Evolutionary conservation across 768 basidiomycete genomes (phyloP).

Genomic region (Rhodotorula paludigena): DNA sequence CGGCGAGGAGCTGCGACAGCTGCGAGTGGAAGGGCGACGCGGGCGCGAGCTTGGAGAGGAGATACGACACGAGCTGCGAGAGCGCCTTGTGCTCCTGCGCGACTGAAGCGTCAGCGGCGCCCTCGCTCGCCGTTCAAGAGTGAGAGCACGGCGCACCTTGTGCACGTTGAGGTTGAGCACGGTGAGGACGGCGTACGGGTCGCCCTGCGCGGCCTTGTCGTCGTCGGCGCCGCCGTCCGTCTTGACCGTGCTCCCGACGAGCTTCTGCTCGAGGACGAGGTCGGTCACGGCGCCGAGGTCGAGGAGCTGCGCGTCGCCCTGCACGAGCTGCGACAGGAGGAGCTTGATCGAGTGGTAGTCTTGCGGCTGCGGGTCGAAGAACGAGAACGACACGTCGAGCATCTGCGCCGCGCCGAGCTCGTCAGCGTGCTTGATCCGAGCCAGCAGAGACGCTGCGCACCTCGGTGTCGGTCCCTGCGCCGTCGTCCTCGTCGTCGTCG

Average conservation of each 20-base stretch:
- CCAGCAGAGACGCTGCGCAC: background rate
- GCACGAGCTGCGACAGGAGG: conserved; percentile 56
- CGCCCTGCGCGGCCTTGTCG: conserved; percentile 51
- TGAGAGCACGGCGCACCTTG: background rate
- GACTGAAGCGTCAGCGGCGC: background rate
- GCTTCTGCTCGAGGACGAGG: conserved; percentile 66
- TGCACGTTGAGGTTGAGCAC: conserved; percentile 62
- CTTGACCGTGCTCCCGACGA: conserved; percentile 84
- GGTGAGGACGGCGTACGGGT: conserved; percentile 82
- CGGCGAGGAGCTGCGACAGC: conserved; percentile 50
- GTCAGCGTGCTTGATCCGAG: background rate
- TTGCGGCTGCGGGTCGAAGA: conserved; percentile 79
- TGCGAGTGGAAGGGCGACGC: conserved; percentile 54
- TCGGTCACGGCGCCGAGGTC: conserved; percentile 71
- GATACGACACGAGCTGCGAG: conserved; percentile 64
- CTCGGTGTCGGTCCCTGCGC: conserved; percentile 6
- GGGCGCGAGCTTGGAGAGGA: conserved; percentile 58
- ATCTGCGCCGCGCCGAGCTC: conserved; percentile 46
- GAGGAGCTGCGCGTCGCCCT: conserved; percentile 71
- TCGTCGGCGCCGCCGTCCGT: conserved; percentile 68
- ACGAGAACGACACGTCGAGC: conserved; percentile 87
- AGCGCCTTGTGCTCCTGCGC: conserved; percentile 67
- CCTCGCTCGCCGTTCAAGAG: too few relatives aligned
- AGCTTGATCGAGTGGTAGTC: conserved; percentile 72
- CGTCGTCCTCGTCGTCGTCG: conserved; percentile 10